These are phyloP conservation scores for Fusarium sp. DNA, from an alignment of 2,329 filamentous ascomycete species.

Conservation along the genomic window DNA sequence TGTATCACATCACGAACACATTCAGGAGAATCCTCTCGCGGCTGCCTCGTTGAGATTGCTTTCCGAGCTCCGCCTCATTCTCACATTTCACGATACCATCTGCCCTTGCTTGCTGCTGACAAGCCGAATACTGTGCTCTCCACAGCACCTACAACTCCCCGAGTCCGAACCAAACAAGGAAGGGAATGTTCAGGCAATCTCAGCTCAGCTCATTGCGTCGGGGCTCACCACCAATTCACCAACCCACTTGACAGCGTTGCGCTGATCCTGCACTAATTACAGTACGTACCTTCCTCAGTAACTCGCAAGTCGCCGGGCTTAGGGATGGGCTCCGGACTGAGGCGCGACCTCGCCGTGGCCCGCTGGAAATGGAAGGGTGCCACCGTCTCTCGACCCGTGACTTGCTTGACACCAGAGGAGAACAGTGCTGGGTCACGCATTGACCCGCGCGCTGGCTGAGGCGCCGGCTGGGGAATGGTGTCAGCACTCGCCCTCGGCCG, in stretches of 20 bases:
- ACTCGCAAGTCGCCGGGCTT: constrained; percentile 13
- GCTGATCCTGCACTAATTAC: constrained; percentile 13
- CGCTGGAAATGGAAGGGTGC: constrained; percentile 6
- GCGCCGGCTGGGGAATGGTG: constrained; percentile 7
- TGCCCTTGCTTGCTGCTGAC: constrained; percentile 12
- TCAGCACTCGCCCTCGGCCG: background rate
- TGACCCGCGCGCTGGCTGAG: constrained; percentile 1
- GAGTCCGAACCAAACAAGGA: constrained; percentile 2
- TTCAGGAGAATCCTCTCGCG: background rate
- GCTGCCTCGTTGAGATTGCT: background rate
- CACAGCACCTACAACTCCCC: background rate
- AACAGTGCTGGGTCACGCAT: constrained; percentile 16
- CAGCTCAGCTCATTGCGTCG: constrained; percentile 16
- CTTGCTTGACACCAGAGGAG: constrained; percentile 1
- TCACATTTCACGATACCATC: constrained; percentile 11
- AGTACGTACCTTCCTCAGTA: constrained; percentile 5
- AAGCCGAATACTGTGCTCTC: background rate
- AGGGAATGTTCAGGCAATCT: constrained; percentile 16
- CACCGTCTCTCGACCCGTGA: constrained; percentile 2
- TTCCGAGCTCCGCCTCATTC: constrained; percentile 5
- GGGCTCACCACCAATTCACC: constrained; percentile 1
- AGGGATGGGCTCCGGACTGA: constrained; percentile 2
- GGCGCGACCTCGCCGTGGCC: constrained; percentile 14
- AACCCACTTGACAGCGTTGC: background rate
- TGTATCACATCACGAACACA: background rate